These are phyloP conservation scores for Trichoderma sp. DNA, from an alignment of 2,329 filamentous ascomycete genomes.

Conservation along the genomic window DNA sequence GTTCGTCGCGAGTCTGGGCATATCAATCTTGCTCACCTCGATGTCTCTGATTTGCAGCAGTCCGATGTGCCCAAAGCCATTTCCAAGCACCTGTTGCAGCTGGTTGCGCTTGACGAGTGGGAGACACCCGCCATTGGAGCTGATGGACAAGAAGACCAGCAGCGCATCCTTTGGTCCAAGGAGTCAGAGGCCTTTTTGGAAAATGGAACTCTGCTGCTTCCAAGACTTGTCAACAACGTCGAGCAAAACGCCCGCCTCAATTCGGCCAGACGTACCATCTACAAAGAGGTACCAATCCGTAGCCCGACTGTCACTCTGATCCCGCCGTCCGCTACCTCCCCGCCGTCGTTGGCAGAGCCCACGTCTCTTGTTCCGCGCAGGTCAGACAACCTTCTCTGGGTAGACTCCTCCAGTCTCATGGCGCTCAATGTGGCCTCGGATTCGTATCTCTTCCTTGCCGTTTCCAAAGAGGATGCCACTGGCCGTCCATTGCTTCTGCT, in stretches of 20 bases:
- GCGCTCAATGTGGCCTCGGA: not conserved
- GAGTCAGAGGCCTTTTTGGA: constrained; percentile 20
- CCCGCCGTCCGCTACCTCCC: too few species aligned
- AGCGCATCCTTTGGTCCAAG: constrained; percentile 19
- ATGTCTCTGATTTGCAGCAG: constrained; percentile 6
- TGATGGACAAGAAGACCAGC: not conserved
- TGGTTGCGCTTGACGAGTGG: constrained; percentile 18
- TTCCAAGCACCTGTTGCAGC: constrained; percentile 17
- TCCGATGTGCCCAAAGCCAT: constrained; percentile 13
- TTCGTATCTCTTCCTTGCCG: too few species aligned
- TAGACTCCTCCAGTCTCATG: constrained; percentile 5
- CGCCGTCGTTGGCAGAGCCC: too few species aligned
- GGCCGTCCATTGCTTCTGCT: too few species aligned
- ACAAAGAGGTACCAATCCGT: too few species aligned
- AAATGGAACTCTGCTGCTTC: not conserved
- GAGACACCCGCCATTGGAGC: not conserved
- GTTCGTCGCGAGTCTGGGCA: constrained; percentile 9
- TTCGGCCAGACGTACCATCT: too few species aligned
- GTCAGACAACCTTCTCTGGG: too few species aligned
- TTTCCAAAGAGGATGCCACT: too few species aligned
- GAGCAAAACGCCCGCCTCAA: too few species aligned
- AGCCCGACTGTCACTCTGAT: too few species aligned
- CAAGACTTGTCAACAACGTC: too few species aligned
- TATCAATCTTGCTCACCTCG: constrained; percentile 19
- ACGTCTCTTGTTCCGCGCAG: too few species aligned